Base-by-base conservation (phyloP, 169 alveolate species). In the Amoebophrya sp. region DNA sequence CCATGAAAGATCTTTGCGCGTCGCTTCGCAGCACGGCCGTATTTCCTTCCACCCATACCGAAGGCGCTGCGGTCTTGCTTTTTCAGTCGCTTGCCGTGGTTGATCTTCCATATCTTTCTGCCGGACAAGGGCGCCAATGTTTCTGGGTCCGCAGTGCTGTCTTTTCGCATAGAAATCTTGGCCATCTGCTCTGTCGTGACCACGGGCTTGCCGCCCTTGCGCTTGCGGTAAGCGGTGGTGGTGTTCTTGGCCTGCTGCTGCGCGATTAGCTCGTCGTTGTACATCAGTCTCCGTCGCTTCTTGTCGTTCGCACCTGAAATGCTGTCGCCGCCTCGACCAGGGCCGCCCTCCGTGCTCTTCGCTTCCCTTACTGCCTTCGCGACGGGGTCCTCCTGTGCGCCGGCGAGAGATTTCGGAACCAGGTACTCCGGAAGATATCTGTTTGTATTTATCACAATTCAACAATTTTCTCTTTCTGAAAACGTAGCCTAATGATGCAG, bases 381-480 rank as follows among this genome's bases (percentile, higher is more conserved):
- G 35, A 66, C 83, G 29, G 83, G 83, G 35, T 66, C 83, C 35
- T 66, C 35, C 7, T 3, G 32, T 2, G 32, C 83, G 83, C 83
- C 12, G 0, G 32, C 83, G 77, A 89, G 55, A 40, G 77, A 40
- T 23, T 47, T 33, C 40, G 91, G 91, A 10, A 89, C 91, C 29
- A 89, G 77, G 77, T 89, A 89, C 39, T 89, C 91, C n/a, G 91
- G 91, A 25, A 89, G 91, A n/a, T 89, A 89, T 77, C 91, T 89
- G 91, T 10, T 1, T 25, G 54, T 39, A n/a, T n/a, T n/a, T n/a
- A n/a, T n/a, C n/a, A n/a, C n/a, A n/a, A n/a, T n/a, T n/a, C n/a
- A n/a, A n/a, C n/a, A n/a, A n/a, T n/a, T n/a, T n/a, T n/a, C n/a
- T n/a, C n/a, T n/a, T n/a, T n/a, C n/a, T n/a, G n/a, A n/a, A n/a